phyloP scores from a whole-genome alignment of 345 rosid genomes.

The Rhodamnia rubescens region DNA sequence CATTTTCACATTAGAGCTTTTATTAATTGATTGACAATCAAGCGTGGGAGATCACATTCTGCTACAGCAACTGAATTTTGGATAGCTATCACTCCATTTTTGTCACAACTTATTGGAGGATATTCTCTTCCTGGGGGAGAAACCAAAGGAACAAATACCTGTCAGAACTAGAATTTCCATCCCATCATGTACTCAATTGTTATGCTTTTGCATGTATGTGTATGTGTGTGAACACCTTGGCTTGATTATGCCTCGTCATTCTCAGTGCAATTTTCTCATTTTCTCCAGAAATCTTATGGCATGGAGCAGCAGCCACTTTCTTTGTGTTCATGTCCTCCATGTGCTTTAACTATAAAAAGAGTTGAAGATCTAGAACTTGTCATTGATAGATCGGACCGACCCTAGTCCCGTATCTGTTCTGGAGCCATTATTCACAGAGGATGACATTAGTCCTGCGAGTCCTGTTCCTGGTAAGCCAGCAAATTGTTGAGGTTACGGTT shows the following conservation, averaged over 20 bases:
- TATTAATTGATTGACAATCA: background rate
- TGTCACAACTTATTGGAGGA: background rate
- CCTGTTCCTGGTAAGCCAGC: background rate
- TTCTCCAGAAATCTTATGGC: slow-evolving; percentile 32
- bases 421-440: slow-evolving; percentile 58
- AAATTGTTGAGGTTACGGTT: background rate
- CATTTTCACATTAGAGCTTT: background rate
- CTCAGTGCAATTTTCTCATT: background rate
- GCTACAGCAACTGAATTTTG: background rate
- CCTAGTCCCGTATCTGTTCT: slow-evolving; percentile 92
- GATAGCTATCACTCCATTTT: background rate
- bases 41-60: background rate
- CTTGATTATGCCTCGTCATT: background rate
- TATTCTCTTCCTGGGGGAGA: background rate
- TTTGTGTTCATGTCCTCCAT: slow-evolving; percentile 32
- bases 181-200: background rate
- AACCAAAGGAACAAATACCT: background rate
- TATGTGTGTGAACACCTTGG: background rate
- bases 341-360: slow-evolving; percentile 20
- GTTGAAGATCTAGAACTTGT: slow-evolving; percentile 34
- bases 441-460: slow-evolving; percentile 50
- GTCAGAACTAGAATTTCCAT: background rate
- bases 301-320: slow-evolving; percentile 25
- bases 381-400: slow-evolving; percentile 38
- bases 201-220: background rate